Evolutionary conservation across 1,139 yeast genomes (phyloP).

Genomic region (Sugiyamaella japonica): DNA sequence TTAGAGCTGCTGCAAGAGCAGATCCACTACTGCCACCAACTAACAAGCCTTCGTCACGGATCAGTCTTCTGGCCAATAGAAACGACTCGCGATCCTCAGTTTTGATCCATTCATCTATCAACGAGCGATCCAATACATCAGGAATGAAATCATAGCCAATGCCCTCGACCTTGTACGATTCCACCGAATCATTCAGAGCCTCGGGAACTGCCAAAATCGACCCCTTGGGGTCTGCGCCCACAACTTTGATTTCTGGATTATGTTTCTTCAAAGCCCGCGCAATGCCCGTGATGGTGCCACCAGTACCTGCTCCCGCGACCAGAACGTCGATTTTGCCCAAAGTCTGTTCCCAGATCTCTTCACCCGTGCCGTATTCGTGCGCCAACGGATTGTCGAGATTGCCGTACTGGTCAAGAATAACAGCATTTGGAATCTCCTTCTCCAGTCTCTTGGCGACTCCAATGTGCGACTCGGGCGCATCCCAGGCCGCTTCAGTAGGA

Average conservation of each 20-base stretch:
- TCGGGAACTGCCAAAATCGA: slow-evolving; percentile 84
- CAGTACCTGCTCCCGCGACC: slow-evolving; percentile 92
- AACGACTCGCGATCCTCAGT: slow-evolving; percentile 83
- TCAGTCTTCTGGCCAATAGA: slow-evolving; percentile 77
- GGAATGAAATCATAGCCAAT: slow-evolving; percentile 91
- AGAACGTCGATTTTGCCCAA: slow-evolving; percentile 70
- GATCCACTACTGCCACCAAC: slow-evolving; percentile 90
- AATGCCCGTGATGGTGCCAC: slow-evolving; percentile 80
- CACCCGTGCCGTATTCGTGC: slow-evolving; percentile 83
- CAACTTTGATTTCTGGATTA: slow-evolving; percentile 59
- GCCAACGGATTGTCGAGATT: slow-evolving; percentile 81
- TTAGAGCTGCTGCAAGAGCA: slow-evolving; percentile 78
- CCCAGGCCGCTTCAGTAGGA: slow-evolving; percentile 94
- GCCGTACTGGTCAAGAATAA: slow-evolving; percentile 80
- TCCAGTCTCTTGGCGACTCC: slow-evolving; percentile 84
- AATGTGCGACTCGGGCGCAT: slow-evolving; percentile 86
- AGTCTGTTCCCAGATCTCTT: slow-evolving; percentile 82
- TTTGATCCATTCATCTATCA: slow-evolving; percentile 80
- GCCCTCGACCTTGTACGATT: slow-evolving; percentile 82
- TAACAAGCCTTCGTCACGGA: slow-evolving; percentile 80
- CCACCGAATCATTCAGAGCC: slow-evolving; percentile 59
- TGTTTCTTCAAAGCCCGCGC: slow-evolving; percentile 74
- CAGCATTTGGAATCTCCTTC: slow-evolving; percentile 82
- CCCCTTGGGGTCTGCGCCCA: slow-evolving; percentile 87
- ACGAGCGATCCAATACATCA: slow-evolving; percentile 66